phyloP scores from a whole-genome alignment of 2,329 filamentous ascomycete species.

The Sphaerulina populicola region DNA sequence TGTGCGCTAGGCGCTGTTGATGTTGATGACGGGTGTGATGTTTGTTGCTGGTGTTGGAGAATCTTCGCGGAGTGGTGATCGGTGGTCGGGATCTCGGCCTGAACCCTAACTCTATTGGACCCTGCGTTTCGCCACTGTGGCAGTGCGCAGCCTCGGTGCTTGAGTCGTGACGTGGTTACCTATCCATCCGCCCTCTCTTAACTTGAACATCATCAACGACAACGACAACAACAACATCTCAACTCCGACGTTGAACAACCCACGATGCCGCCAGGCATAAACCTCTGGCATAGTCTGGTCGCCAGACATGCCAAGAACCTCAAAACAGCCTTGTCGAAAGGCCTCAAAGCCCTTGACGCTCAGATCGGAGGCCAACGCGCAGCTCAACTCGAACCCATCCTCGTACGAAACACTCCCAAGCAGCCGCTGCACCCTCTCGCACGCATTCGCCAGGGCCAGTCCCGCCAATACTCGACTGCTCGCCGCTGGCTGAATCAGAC shows the following conservation, averaged over 20 bases:
- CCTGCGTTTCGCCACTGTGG: constrained; percentile 4
- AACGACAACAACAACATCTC: constrained; percentile 7
- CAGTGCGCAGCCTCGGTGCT: not conserved
- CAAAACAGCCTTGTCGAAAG: constrained; percentile 27
- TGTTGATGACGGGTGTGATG: not conserved
- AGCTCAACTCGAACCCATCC: constrained; percentile 48
- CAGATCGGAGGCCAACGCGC: constrained; percentile 34
- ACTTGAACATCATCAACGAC: constrained; percentile 1
- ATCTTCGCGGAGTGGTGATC: not conserved
- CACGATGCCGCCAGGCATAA: constrained; percentile 33
- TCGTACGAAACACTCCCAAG: constrained; percentile 48
- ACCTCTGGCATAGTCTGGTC: constrained; percentile 33
- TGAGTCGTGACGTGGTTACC: not conserved
- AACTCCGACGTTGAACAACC: constrained; percentile 12
- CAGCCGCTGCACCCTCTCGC: constrained; percentile 56
- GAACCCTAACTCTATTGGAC: not conserved
- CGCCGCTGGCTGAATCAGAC: constrained; percentile 39
- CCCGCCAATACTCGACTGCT: constrained; percentile 54
- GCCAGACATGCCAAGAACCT: constrained; percentile 30
- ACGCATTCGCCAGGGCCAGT: constrained; percentile 55
- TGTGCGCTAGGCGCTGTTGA: not conserved
- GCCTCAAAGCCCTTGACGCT: constrained; percentile 26
- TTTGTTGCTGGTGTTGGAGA: not conserved
- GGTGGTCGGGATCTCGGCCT: too few species aligned
- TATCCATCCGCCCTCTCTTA: not conserved